Percentiles rank a stretch among this genome's conserved stretches.
These are phyloP conservation scores for Podospora fimiseda DNA, from an alignment of 495 filamentous ascomycete genomes.

Conservation along the genomic window DNA sequence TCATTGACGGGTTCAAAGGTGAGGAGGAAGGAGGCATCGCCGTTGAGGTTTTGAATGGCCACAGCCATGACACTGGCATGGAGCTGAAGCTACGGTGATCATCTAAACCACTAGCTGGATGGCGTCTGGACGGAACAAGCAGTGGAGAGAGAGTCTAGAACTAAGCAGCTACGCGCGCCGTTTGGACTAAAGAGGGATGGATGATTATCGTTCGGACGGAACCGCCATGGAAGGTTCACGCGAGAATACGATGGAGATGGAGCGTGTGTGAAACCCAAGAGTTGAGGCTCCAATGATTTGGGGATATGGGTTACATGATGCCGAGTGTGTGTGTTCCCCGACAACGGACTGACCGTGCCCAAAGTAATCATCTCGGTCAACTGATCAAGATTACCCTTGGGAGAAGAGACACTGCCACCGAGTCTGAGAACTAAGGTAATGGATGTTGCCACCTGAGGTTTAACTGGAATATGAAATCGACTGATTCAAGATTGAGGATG, in stretches of 20 bases:
- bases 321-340: background rate
- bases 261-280: background rate
- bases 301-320: background rate
- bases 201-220: too few species aligned
- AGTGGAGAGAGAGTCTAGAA: background rate
- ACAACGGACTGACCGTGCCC: background rate
- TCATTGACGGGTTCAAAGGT: conserved; percentile 49
- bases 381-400: background rate
- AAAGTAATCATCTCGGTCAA: background rate
- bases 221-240: background rate
- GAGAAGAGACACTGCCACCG: too few species aligned
- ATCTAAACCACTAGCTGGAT: background rate
- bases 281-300: background rate
- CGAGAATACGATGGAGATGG: background rate
- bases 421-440: too few species aligned
- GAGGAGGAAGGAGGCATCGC: conserved; percentile 63
- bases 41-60: conserved; percentile 59
- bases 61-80: conserved; percentile 49
- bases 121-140: background rate
- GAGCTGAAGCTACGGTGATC: background rate
- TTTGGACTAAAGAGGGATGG: too few species aligned
- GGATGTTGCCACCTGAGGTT: too few species aligned
- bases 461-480: too few species aligned
- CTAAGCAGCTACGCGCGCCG: background rate
- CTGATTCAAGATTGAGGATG: too few species aligned